Conservation (phyloP, 495 filamentous ascomycete species). For the Hapsidospora chrysogenum region DNA sequence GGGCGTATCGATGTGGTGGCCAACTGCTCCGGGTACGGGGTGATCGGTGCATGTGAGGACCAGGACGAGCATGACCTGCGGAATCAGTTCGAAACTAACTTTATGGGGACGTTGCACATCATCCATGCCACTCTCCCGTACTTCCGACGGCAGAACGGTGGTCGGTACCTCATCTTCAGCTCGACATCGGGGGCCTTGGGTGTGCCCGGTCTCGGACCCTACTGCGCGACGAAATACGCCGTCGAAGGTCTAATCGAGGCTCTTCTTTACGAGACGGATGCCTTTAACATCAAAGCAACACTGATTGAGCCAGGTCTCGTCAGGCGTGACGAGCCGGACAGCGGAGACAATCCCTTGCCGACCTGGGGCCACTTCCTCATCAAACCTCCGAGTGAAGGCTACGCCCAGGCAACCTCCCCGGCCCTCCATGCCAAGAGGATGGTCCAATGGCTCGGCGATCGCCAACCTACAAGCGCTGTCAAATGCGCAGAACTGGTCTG, state of each 20-base stretch:
- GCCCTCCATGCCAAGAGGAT: conserved; percentile 82
- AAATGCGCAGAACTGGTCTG: conserved; percentile 93
- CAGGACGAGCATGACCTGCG: conserved; percentile 89
- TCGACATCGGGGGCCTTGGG: conserved; percentile 78
- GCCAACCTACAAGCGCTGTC: conserved; percentile 80
- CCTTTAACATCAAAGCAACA: conserved; percentile 81
- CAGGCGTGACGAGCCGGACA: conserved; percentile 49
- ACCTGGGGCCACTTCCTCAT: conserved; percentile 86
- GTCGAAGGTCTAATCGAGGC: conserved; percentile 89
- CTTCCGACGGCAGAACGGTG: conserved; percentile 57
- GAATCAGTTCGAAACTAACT: conserved; percentile 95
- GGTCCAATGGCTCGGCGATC: conserved; percentile 87
- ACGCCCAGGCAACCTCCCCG: conserved; percentile 57
- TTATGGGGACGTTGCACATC: conserved; percentile 86
- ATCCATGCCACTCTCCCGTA: conserved; percentile 79
- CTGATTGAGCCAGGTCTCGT: conserved; percentile 84
- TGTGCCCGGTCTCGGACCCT: conserved; percentile 81
- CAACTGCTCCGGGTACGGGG: conserved; percentile 84
- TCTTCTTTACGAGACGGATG: conserved; percentile 87
- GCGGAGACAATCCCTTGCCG: conserved; percentile 37
- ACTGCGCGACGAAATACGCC: conserved; percentile 93
- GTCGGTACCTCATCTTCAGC: conserved; percentile 85
- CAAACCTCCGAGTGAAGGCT: conserved; percentile 69
- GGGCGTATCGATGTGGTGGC: conserved; percentile 76
- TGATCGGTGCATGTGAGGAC: conserved; percentile 92